Percentiles rank a stretch among this genome's conserved stretches.
These are phyloP conservation scores for Brassica carinata DNA, from an alignment of 345 rosid species.

Conservation along the genomic window DNA sequence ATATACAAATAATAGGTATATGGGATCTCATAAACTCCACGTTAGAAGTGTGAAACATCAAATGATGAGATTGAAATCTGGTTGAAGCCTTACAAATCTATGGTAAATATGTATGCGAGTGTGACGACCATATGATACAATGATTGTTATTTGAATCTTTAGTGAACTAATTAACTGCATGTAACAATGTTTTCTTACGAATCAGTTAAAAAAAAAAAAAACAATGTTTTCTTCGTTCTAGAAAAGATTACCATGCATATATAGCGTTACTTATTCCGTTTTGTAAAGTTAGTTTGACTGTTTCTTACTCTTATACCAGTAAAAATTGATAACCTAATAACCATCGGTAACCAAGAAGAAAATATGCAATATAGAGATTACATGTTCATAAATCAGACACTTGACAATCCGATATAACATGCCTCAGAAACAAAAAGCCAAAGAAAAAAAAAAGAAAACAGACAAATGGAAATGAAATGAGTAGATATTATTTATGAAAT, in stretches of 20 bases:
- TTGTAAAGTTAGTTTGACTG: neutral
- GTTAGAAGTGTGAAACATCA: conserved; percentile 6
- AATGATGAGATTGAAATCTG: neutral
- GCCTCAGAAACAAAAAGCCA: neutral
- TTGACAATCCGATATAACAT: neutral
- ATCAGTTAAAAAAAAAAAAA: too few relatives aligned
- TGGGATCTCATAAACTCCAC: neutral
- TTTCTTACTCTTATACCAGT: neutral
- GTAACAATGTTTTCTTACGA: neutral
- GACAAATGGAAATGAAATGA: conserved; percentile 25
- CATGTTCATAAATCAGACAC: neutral
- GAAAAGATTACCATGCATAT: neutral
- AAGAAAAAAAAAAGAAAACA: conserved; percentile 1
- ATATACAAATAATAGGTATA: neutral
- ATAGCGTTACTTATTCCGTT: neutral
- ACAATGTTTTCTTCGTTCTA: neutral
- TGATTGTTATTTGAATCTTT: neutral
- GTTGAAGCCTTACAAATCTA: neutral
- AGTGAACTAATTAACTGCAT: neutral
- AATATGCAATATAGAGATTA: neutral
- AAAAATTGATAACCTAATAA: neutral
- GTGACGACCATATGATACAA: neutral
- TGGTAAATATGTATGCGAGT: neutral
- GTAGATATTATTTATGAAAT: conserved; percentile 20
- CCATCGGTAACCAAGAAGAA: neutral